phyloP scores from a whole-genome alignment of 768 basidiomycete genomes.

The Psilocybe cyanescens region DNA sequence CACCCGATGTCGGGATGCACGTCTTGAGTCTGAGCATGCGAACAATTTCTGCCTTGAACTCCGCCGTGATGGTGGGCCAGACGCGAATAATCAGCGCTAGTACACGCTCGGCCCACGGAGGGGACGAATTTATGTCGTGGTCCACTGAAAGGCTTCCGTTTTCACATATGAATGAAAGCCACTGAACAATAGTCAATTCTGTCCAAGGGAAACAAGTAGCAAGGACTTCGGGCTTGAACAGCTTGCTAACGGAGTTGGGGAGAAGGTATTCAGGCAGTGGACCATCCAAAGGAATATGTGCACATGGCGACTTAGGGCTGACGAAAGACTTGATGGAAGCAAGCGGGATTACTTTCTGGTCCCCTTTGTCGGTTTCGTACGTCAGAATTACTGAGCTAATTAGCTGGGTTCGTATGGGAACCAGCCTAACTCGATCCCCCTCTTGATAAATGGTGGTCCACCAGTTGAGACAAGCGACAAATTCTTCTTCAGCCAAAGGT shows the following conservation, averaged over 20 bases:
- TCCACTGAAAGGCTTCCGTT: constrained; percentile 45
- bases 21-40: constrained; percentile 49
- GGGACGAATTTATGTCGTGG: constrained; percentile 66
- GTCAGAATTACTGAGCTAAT: constrained; percentile 71
- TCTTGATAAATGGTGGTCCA: constrained; percentile 58
- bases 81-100: constrained; percentile 65
- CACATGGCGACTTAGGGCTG: constrained; percentile 56
- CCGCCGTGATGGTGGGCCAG: constrained; percentile 67
- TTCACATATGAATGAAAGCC: constrained; percentile 70
- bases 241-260: constrained; percentile 65
- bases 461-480: constrained; percentile 87
- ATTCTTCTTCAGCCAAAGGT: constrained; percentile 73
- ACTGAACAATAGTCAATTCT: constrained; percentile 76
- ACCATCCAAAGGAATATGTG: constrained; percentile 68
- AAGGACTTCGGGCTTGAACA: constrained; percentile 57
- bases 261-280: constrained; percentile 79
- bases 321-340: constrained; percentile 73
- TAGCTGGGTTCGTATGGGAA: constrained; percentile 59
- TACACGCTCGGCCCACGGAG: constrained; percentile 83
- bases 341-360: constrained; percentile 68
- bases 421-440: constrained; percentile 39
- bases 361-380: constrained; percentile 35
- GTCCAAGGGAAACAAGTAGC: constrained; percentile 69
- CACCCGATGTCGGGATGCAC: constrained; percentile 75
- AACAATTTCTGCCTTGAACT: constrained; percentile 51